Base-by-base conservation (phyloP, 352 stramenopile species). In the Phytophthora europaea region DNA sequence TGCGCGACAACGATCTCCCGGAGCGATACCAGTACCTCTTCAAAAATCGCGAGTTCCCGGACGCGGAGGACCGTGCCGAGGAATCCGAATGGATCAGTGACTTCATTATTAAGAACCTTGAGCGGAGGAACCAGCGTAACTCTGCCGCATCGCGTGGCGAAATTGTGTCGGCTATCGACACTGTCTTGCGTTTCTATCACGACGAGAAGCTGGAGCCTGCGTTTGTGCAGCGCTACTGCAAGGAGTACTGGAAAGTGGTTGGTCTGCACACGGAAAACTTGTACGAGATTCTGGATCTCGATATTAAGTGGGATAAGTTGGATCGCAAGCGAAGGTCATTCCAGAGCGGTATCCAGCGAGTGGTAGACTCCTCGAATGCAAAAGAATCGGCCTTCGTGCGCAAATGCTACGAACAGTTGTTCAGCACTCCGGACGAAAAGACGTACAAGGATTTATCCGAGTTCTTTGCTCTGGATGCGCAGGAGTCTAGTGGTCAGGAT, bases 151-250 rank as follows among this genome's bases (percentile, higher is more conserved):
- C 85, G 10, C 84, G 87, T 6, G 89, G 91, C 20, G 87, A 96
- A 65, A 92, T 96, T 54, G 89, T 97, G 64, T 96, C 89, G 8
- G 91, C 91, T 1, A 96, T 97, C 64, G 91, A 97, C 63, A 96
- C 80, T 15, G 90, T 97, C 4, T 72, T 97, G 55, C 87, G 89
- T 10, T 97, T 96, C 48, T 97, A 97, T 40, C 91, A 97, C 60
- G 89, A 96, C 28, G 91, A 97, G 53, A 95, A 96, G 45, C 73
- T 97, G 2, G 91, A 97, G 65, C 91, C 91, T 5, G 80, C 90
- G 10, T 97, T 95, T 70, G 91, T 97, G 7, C 90, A 96, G 72
- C 84, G 89, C n/a, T 97, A 97, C 73, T 95, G 80, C 76, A 97
- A 97, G 72, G 91, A 97, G 45, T 97, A 93, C 57, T 97, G 90